Evolutionary conservation across 495 filamentous ascomycete genomes (phyloP).

Genomic region (Xylaria cubensis): DNA sequence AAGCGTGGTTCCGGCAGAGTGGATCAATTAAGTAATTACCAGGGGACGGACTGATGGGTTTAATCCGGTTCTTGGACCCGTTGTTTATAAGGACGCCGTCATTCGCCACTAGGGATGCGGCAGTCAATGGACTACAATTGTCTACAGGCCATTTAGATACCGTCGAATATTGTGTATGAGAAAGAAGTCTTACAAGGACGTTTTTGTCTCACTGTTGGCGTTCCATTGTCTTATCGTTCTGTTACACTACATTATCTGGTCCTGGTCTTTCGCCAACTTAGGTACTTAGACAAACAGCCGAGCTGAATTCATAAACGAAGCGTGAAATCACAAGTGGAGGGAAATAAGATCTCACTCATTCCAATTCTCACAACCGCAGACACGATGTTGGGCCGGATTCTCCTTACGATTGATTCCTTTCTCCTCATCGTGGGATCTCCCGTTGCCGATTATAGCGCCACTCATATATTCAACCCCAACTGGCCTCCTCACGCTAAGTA

Average conservation of each 20-base stretch:
- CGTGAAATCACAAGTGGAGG: background rate
- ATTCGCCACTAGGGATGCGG: background rate
- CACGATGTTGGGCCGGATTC: conserved; percentile 50
- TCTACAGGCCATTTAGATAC: background rate
- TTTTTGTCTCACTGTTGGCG: background rate
- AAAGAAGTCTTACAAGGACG: background rate
- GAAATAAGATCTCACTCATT: too few species aligned
- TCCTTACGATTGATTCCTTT: conserved; percentile 54
- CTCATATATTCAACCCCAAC: conserved; percentile 61
- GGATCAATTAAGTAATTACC: background rate
- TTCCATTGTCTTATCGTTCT: background rate
- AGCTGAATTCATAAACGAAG: background rate
- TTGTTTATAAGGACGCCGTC: background rate
- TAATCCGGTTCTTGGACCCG: background rate
- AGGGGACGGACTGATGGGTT: background rate
- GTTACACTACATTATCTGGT: background rate
- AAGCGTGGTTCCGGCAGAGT: background rate
- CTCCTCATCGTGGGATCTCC: conserved; percentile 49
- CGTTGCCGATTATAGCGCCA: conserved; percentile 57
- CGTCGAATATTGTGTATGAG: background rate
- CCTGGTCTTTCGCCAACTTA: background rate
- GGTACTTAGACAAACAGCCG: too few species aligned
- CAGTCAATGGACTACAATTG: too few species aligned
- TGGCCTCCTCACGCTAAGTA: conserved; percentile 63
- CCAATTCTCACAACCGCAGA: background rate